Evolutionary conservation across 2,329 filamentous ascomycete genomes (phyloP).

Genomic region (Diplodia intermedia): DNA sequence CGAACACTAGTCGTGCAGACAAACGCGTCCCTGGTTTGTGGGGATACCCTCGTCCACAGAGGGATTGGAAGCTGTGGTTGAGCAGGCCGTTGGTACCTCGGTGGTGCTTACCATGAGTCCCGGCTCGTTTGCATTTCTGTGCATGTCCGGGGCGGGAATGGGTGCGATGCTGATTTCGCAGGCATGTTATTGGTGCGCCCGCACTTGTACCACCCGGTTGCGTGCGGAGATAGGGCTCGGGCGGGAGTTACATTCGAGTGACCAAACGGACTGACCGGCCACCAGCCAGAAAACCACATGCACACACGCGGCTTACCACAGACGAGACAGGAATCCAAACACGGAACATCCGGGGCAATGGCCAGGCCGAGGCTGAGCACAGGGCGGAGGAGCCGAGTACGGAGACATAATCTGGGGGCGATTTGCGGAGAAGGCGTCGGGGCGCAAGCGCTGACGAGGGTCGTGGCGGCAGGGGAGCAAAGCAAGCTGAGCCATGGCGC

Average conservation of each 20-base stretch:
- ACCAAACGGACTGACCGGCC: constrained; percentile 13
- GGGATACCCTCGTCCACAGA: neutral
- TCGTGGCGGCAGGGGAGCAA: neutral
- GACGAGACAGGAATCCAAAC: neutral
- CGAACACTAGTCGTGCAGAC: constrained; percentile 1
- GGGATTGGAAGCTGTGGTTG: neutral
- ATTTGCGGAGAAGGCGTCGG: constrained; percentile 20
- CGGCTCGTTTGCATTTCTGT: constrained; percentile 9
- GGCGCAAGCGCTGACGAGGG: constrained; percentile 3
- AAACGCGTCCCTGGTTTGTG: constrained; percentile 1
- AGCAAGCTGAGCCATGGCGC: constrained; percentile 25
- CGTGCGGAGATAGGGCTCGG: constrained; percentile 10
- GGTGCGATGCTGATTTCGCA: constrained; percentile 9
- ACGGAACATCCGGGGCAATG: constrained; percentile 8
- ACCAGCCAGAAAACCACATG: neutral
- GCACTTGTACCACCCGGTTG: constrained; percentile 20
- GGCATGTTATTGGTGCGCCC: constrained; percentile 24
- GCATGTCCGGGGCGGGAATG: neutral
- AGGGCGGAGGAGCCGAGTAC: constrained; percentile 29
- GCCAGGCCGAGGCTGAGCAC: constrained; percentile 3
- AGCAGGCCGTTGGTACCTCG: neutral
- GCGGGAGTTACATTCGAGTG: constrained; percentile 20
- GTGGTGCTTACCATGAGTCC: neutral
- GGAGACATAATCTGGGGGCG: constrained; percentile 26
- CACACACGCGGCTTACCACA: constrained; percentile 24